phyloP scores from a whole-genome alignment of 106 monocot species.

The Gastrodia elata region DNA sequence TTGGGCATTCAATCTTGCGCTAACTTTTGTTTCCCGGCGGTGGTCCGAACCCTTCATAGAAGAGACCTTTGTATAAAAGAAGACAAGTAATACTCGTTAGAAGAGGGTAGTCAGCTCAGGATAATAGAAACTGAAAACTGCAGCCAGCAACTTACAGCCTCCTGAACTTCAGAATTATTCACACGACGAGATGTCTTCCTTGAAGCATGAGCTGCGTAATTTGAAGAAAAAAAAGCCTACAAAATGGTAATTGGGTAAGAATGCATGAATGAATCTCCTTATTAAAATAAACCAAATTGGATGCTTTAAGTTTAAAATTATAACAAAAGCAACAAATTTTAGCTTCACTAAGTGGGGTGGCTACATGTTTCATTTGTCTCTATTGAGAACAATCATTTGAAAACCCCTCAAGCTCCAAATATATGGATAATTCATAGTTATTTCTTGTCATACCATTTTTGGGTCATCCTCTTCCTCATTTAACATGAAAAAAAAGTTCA shows the following conservation, averaged over 20 bases:
- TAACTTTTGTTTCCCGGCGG: constrained; percentile 21
- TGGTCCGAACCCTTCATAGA: constrained; percentile 21
- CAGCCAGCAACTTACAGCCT: constrained; percentile 13
- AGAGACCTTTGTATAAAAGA: constrained; percentile 11
- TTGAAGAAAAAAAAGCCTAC: constrained; percentile 23
- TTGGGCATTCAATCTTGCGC: constrained; percentile 21
- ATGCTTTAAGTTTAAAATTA: no score
- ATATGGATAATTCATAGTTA: no score
- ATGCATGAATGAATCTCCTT: background rate
- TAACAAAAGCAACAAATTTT: no score
- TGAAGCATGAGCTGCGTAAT: constrained; percentile 22
- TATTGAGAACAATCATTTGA: no score
- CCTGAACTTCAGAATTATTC: constrained; percentile 18
- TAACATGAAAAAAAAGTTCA: no score
- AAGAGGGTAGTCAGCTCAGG: background rate
- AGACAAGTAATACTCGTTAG: background rate
- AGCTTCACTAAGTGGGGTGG: no score
- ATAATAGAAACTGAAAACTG: background rate
- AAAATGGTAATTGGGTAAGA: background rate
- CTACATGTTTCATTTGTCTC: no score
- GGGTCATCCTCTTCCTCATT: no score
- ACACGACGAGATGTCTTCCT: constrained; percentile 22
- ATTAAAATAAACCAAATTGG: background rate
- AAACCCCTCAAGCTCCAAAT: no score
- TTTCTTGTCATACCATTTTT: no score